Percentiles rank a stretch among this genome's conserved stretches.
Conservation (phyloP, 192 early-diverging fungal species). For the Coemansia sp. region DNA sequence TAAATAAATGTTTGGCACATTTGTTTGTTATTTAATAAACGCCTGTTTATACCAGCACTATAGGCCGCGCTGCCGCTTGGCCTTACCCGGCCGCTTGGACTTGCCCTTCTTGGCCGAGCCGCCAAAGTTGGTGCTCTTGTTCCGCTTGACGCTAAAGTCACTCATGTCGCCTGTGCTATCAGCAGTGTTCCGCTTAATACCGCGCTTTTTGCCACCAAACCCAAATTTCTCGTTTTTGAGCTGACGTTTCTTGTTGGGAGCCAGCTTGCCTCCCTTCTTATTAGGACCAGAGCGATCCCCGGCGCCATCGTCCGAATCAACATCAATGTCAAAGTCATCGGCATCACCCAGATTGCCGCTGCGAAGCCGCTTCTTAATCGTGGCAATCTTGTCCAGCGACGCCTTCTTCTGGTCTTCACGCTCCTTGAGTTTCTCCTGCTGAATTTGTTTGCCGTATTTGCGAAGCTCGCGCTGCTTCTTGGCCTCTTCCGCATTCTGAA, state of each 20-base stretch:
- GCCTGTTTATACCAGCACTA: constrained; percentile 9
- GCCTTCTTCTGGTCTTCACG: constrained; percentile 83
- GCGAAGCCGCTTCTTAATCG: constrained; percentile 82
- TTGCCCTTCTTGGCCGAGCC: constrained; percentile 23
- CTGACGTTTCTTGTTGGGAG: constrained; percentile 58
- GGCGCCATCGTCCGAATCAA: constrained; percentile 38
- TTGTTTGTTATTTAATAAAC: too few relatives aligned
- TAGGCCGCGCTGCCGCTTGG: constrained; percentile 34
- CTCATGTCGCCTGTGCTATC: constrained; percentile 73
- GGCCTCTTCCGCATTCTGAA: constrained; percentile 81
- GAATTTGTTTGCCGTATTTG: constrained; percentile 98
- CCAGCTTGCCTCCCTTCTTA: constrained; percentile 25
- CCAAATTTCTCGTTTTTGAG: constrained; percentile 85
- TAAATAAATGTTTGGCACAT: too few relatives aligned
- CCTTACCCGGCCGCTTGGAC: constrained; percentile 49
- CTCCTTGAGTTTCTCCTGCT: constrained; percentile 86
- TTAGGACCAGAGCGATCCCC: neutral
- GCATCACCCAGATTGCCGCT: constrained; percentile 49
- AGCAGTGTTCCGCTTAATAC: constrained; percentile 75
- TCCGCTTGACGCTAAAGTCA: constrained; percentile 58
- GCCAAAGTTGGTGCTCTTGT: constrained; percentile 42
- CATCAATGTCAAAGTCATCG: constrained; percentile 51
- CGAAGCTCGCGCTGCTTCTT: constrained; percentile 86
- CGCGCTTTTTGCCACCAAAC: constrained; percentile 85
- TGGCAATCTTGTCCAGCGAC: constrained; percentile 88